phyloP scores from a whole-genome alignment of 2,329 filamentous ascomycete species.

The Aureobasidium mangrovei region DNA sequence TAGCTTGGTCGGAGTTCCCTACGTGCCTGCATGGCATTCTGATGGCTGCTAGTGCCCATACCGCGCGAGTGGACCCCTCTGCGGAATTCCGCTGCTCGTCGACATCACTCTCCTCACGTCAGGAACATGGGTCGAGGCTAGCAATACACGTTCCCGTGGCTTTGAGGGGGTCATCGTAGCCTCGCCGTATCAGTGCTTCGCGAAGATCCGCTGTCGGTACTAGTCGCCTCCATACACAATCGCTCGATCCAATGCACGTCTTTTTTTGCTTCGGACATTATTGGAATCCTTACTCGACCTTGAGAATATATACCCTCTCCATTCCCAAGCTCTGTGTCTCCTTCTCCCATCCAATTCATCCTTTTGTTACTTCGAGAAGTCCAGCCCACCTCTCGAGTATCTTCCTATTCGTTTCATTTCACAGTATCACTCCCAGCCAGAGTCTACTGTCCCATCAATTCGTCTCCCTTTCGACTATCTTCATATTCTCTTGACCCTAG shows the following conservation, averaged over 20 bases:
- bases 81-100: constrained; percentile 26
- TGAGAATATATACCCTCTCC: constrained; percentile 30
- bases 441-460: constrained; percentile 7
- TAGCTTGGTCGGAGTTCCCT: constrained; percentile 15
- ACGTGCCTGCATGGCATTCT: constrained; percentile 14
- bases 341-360: constrained; percentile 7
- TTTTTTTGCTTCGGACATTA: constrained; percentile 10
- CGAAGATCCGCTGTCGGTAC: constrained; percentile 27
- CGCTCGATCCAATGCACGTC: constrained; percentile 26
- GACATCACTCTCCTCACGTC: constrained; percentile 31
- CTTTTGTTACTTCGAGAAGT: constrained; percentile 14
- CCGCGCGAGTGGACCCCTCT: constrained; percentile 13
- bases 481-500: constrained; percentile 4
- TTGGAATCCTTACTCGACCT: constrained; percentile 16
- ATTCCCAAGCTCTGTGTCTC: constrained; percentile 12
- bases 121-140: constrained; percentile 26
- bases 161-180: constrained; percentile 18
- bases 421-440: constrained; percentile 15
- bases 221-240: constrained; percentile 22
- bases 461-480: background rate
- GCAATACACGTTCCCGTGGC: constrained; percentile 32
- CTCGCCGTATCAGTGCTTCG: constrained; percentile 27
- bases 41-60: constrained; percentile 8
- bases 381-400: constrained; percentile 16
- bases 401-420: constrained; percentile 2